phyloP scores from a whole-genome alignment of 1,139 yeast species.

The Suhomyces atakaporum region DNA sequence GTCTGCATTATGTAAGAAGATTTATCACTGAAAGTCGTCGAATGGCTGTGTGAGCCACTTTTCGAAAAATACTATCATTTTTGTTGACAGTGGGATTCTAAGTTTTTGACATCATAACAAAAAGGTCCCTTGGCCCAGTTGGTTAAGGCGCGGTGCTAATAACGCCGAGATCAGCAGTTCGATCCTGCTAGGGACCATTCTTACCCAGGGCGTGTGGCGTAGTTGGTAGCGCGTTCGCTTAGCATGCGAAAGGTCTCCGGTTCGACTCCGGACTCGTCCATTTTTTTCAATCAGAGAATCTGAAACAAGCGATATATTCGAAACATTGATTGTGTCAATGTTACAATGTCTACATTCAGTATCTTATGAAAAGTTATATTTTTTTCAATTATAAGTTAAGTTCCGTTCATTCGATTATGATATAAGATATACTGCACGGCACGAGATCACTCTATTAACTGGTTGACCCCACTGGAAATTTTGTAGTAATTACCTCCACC shows the following conservation, averaged over 20 bases:
- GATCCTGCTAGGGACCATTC: conserved; percentile 30
- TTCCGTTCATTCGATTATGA: neutral
- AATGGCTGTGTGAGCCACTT: neutral
- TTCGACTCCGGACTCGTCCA: conserved; percentile 91
- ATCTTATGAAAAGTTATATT: neutral
- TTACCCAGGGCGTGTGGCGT: conserved; percentile 79
- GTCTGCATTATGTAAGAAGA: too few relatives aligned
- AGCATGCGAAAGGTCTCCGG: conserved; percentile 90
- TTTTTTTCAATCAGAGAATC: conserved; percentile 1
- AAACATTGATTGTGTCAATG: neutral
- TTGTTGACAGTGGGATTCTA: neutral
- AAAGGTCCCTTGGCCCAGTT: conserved; percentile 42
- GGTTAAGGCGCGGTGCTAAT: conserved; percentile 44
- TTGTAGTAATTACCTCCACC: neutral
- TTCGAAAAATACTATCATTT: too few relatives aligned
- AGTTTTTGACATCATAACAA: neutral
- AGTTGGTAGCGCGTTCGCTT: conserved; percentile 92
- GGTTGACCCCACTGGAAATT: neutral
- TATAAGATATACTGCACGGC: neutral
- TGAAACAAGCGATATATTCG: neutral
- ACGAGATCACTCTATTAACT: neutral
- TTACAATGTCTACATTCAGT: neutral
- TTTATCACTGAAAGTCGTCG: neutral
- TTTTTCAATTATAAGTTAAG: neutral
- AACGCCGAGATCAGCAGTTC: conserved; percentile 45